Evolutionary conservation across 2,329 filamentous ascomycete genomes (phyloP), one percentile per base, ranked within the genome.

Genomic region (Chaetomium sp.): DNA sequence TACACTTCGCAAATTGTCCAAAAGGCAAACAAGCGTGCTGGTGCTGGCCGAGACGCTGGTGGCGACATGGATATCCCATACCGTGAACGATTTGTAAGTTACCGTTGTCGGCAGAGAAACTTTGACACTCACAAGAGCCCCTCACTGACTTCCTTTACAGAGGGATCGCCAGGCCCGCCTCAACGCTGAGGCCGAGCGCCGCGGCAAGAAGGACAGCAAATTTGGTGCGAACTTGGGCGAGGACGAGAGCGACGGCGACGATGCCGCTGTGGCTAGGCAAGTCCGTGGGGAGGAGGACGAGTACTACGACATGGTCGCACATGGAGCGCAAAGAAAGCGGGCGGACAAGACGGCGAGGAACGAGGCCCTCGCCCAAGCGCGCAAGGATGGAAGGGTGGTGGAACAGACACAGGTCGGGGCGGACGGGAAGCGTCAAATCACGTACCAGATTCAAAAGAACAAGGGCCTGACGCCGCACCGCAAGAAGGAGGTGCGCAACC

Each of bases 1-100:
- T 99, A 99, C 79, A 97, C 95, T 2, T 96, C 91, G 3, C 94
- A 99, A 70, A 94, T 99, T 62, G 87, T 89, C 34, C 92, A 97
- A 70, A 97, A 96, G 73, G 85, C 89, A 55, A 95, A 90, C 74
- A 91, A 89, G 69, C 89, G 89, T 54, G 83, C 85, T 5, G 83
- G 79, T 36, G 87, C 86, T 41, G 86, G 87, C 43, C 82, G 85
- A 59, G 85, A 88, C 56, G 82, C 85, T 1, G 89, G 89, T 62
- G 89, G 89, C 63, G 89, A 95, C 68, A 79, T 81, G 63, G 89
- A 95, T 71, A 80, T 95, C 52, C 94, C 94, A 2, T 86, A 96
- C 70, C 84, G 91, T 55, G 94, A 99, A 72, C 86, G 94, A 52
- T 77, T 96, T 43, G 63, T 65, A 63, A 61, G 63, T 52, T 46